Base-by-base conservation (phyloP, 345 rosid genomes). In the Ceriops decandra region DNA sequence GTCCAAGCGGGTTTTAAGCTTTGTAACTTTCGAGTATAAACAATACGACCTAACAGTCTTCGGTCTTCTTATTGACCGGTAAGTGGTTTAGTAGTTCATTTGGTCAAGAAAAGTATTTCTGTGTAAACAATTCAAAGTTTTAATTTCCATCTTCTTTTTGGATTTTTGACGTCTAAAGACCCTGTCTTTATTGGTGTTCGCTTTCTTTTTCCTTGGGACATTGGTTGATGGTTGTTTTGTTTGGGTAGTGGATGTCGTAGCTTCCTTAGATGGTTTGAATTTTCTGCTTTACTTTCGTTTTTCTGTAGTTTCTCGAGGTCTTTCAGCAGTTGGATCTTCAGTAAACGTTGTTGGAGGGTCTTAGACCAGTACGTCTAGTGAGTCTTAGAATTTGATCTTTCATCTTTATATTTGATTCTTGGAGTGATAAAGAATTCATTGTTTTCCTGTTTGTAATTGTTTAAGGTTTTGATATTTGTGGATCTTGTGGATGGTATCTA, bases 11-110 rank as follows among this genome's bases (percentile, higher is more conserved):
- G 54, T 46, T 64, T 42, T 22, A 27, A 22, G 53, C 47, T 11
- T 32, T 7, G 36, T 28, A 15, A 17, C 57, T 27, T 24, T 33
- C 33, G 42, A 35, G 49, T 42, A 17, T 42, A 15, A 15, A 42
- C 49, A 15, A 42, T 11, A 2, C 49, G 3, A 69, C 67, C 67
- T 31, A 70, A 69, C 74, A 47, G 51, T 72, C 74, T 60, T 38
- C 58, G 22, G 56, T 38, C 17, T 24, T 67, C 58, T 33, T 35
- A 30, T 76, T 79, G 83, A 79, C 83, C 63, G 57, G 57, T 72
- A 38, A 80, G 62, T 71, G 26, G 24, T 52, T 49, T 20, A 11
- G 64, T 49, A 1, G 15, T 32, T 63, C 33, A 8, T 59, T 31
- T 30, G 72, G 62, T 59, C 8, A 59, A 60, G 62, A 57, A 47